A percentile compares a stretch with the other conserved stretches of the same genome.
Evolutionary conservation across 2,329 filamentous ascomycete species (phyloP).

Genomic region (Penicillium sp.): DNA sequence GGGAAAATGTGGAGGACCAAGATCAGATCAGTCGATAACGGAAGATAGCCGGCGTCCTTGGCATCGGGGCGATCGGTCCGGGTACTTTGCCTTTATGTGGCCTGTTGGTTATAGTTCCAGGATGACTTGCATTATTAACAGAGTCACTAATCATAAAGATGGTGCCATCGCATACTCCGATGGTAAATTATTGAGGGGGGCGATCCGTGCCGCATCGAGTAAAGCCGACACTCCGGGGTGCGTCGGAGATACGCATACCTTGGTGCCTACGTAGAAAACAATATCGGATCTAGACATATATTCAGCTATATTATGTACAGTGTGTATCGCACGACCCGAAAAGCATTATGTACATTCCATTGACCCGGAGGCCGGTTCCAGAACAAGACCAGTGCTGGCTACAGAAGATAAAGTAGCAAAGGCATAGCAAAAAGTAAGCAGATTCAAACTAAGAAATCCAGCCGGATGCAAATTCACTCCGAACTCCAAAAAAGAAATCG

Average conservation of each 20-base stretch:
- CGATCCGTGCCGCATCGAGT: constrained; percentile 7
- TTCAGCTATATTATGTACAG: constrained; percentile 10
- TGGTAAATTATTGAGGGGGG: constrained; percentile 10
- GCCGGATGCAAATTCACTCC: neutral
- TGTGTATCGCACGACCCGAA: neutral
- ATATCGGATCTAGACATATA: constrained; percentile 7
- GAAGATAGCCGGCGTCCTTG: constrained; percentile 10
- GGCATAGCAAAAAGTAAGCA: neutral
- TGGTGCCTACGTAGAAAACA: neutral
- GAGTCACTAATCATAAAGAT: constrained; percentile 1
- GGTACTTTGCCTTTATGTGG: neutral
- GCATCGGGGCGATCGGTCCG: constrained; percentile 15
- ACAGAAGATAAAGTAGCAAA: neutral
- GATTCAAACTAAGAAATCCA: neutral
- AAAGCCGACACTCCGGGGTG: constrained; percentile 1
- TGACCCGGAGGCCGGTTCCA: neutral
- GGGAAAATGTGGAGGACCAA: constrained; percentile 18
- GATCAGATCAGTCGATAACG: constrained; percentile 23
- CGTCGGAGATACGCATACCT: neutral
- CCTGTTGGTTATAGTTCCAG: neutral
- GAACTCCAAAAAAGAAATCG: constrained; percentile 17
- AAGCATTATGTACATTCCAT: constrained; percentile 15
- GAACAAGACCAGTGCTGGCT: neutral
- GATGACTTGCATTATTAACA: constrained; percentile 1
- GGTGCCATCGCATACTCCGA: constrained; percentile 15